Conservation (phyloP, 192 early-diverging fungal genomes). For the Backusella parvicylindrica region DNA sequence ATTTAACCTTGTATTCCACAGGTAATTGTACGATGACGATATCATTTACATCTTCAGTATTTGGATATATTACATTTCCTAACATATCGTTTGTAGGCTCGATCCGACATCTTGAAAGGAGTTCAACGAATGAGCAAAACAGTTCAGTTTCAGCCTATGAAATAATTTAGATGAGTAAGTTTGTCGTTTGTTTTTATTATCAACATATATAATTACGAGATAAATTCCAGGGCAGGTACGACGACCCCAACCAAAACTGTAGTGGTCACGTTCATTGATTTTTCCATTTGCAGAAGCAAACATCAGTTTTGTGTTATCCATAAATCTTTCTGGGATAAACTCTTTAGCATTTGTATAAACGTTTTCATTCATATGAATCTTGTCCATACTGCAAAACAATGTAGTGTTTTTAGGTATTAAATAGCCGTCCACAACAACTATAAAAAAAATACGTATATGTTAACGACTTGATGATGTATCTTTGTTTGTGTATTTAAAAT, state of each 20-base stretch:
- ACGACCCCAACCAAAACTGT: constrained; percentile 3
- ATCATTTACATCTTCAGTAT: neutral
- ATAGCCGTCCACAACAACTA: constrained; percentile 2
- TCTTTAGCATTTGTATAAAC: neutral
- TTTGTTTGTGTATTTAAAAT: too few relatives aligned
- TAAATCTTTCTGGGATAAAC: constrained; percentile 1
- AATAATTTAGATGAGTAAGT: neutral
- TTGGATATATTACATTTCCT: neutral
- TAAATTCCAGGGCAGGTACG: constrained; percentile 13
- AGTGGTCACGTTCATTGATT: neutral
- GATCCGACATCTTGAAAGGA: neutral
- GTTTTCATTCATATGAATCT: constrained; percentile 2
- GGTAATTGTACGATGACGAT: neutral
- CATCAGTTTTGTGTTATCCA: neutral
- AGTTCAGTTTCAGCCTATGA: neutral
- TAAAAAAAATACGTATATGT: neutral
- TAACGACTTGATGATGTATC: too few relatives aligned
- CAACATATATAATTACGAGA: neutral
- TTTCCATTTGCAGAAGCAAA: constrained; percentile 1
- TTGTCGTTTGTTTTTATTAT: neutral
- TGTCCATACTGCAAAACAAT: neutral
- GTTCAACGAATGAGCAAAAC: neutral
- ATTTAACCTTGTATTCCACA: neutral
- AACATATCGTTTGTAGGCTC: neutral
- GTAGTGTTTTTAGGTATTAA: neutral